These are phyloP conservation scores for Mycena vulgaris DNA, from an alignment of 768 basidiomycete genomes.

Conservation along the genomic window DNA sequence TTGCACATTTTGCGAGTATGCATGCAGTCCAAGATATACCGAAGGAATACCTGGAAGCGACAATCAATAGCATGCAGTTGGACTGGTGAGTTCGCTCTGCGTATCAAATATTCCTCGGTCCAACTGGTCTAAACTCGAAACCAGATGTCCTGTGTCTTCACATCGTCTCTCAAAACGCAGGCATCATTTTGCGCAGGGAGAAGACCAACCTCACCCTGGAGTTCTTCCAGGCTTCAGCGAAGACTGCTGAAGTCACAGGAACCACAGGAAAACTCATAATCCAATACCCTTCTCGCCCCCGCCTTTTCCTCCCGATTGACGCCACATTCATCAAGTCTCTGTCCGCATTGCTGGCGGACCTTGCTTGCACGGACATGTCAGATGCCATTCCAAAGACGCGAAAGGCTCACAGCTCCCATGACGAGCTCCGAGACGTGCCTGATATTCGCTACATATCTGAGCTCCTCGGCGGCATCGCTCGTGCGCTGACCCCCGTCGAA, in stretches of 20 bases:
- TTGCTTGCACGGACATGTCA: slow-evolving; percentile 50
- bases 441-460: slow-evolving; percentile 67
- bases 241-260: slow-evolving; percentile 52
- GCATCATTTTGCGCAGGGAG: slow-evolving; percentile 56
- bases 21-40: neutral
- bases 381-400: slow-evolving; percentile 52
- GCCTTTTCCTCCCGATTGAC: slow-evolving; percentile 44
- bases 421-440: slow-evolving; percentile 56
- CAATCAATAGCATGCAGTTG: slow-evolving; percentile 22
- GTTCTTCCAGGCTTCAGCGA: slow-evolving; percentile 62
- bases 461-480: slow-evolving; percentile 63
- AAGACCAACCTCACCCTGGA: slow-evolving; percentile 54
- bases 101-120: neutral
- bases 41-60: slow-evolving; percentile 33
- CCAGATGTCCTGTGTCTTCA: slow-evolving; percentile 56
- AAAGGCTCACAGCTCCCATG: slow-evolving; percentile 55
- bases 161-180: slow-evolving; percentile 65
- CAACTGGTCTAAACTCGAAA: neutral
- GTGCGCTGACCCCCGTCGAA: slow-evolving; percentile 47
- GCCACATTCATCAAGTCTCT: slow-evolving; percentile 54
- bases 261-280: slow-evolving; percentile 59
- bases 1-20: neutral
- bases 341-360: slow-evolving; percentile 54
- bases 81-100: slow-evolving; percentile 4
- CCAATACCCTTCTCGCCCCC: slow-evolving; percentile 61